Conservation (phyloP, 2,329 filamentous ascomycete species). For the Sporothrix brunneoviolacea region DNA sequence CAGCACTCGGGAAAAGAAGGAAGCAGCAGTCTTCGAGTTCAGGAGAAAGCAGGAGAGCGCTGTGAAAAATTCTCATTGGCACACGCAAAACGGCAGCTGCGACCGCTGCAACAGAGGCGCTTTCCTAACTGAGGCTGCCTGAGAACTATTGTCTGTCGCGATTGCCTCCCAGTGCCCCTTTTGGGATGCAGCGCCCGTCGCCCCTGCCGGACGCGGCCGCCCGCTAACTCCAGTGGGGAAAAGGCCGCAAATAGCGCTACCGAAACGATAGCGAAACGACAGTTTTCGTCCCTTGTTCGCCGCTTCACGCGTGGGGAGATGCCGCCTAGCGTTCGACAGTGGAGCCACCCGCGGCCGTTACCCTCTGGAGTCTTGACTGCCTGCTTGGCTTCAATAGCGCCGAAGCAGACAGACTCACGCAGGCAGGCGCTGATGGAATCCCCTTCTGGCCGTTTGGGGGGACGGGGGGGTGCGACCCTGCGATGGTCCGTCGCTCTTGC, state of each 20-base stretch:
- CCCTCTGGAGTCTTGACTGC: not conserved
- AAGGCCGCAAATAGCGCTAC: slow-evolving; percentile 2
- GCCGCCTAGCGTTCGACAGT: slow-evolving; percentile 3
- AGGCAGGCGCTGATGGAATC: not conserved
- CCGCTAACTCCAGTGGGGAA: slow-evolving; percentile 6
- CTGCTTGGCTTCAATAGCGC: no score
- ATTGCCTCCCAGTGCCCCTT: not conserved
- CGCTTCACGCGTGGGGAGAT: slow-evolving; percentile 1
- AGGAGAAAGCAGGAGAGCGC: not conserved
- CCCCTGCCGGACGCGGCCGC: slow-evolving; percentile 7
- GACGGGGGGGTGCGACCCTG: not conserved
- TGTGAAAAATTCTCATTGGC: not conserved
- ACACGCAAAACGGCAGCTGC: not conserved
- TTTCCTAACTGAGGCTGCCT: no score
- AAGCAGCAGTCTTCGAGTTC: no score
- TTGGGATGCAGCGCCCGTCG: not conserved
- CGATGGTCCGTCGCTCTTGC: not conserved
- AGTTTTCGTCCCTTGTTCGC: not conserved
- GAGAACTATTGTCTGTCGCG: not conserved
- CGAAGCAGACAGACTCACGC: no score
- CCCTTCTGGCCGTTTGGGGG: no score
- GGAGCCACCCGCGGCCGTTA: slow-evolving; percentile 1
- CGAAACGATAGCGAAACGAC: not conserved
- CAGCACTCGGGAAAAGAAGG: no score
- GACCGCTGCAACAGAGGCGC: not conserved